A percentile compares a stretch with the other conserved stretches of the same genome.
phyloP scores from a whole-genome alignment of 768 basidiomycete genomes.

The Kwoniella heveanensis region DNA sequence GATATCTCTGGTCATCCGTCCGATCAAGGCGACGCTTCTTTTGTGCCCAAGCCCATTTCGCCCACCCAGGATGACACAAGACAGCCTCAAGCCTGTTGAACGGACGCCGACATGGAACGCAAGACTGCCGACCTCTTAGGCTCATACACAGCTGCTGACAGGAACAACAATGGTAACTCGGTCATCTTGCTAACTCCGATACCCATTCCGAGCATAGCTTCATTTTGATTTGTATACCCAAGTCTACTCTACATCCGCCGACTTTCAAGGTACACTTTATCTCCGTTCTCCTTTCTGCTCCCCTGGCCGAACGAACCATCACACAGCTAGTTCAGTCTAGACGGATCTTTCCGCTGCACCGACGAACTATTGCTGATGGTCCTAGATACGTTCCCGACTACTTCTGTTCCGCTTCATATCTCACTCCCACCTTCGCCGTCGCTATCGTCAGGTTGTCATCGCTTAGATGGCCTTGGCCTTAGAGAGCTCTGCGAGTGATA shows the following conservation, averaged over 20 bases:
- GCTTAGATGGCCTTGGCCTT: conserved; percentile 86
- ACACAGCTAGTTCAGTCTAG: neutral
- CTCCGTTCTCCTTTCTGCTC: neutral
- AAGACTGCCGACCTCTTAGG: too few relatives aligned
- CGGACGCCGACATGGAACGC: too few relatives aligned
- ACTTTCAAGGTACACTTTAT: conserved; percentile 1
- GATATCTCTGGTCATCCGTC: too few relatives aligned
- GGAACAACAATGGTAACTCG: too few relatives aligned
- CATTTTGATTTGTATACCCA: conserved; percentile 20
- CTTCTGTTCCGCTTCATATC: conserved; percentile 6
- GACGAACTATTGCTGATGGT: neutral
- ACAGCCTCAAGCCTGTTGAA: too few relatives aligned
- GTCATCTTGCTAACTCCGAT: too few relatives aligned
- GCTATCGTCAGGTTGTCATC: conserved; percentile 7
- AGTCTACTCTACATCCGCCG: conserved; percentile 17
- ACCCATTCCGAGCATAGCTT: conserved; percentile 9
- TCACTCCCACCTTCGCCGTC: neutral
- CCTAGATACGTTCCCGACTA: neutral
- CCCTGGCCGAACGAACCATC: neutral
- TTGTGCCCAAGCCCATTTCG: too few relatives aligned
- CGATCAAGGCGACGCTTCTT: too few relatives aligned
- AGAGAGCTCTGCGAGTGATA: conserved; percentile 69
- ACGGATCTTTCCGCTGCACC: neutral
- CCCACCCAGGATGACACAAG: too few relatives aligned
- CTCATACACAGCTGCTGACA: too few relatives aligned